A percentile compares a stretch with the other conserved stretches of the same genome.
Conservation (phyloP, 1,284 basidiomycete species). For the Meira miltonrushii region DNA sequence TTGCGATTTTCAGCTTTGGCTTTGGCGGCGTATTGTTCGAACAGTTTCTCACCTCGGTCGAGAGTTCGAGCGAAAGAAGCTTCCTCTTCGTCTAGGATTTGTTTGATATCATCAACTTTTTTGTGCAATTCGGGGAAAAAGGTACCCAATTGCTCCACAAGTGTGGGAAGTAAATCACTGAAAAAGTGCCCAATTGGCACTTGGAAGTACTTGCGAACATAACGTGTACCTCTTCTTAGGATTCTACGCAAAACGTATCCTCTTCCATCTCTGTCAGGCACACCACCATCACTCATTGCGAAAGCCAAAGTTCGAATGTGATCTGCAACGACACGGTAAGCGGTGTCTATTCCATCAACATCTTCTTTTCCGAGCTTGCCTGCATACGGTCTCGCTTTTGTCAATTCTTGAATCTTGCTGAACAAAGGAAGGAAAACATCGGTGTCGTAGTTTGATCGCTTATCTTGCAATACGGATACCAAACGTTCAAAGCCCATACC, state of each 20-base stretch:
- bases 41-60: constrained; percentile 92
- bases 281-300: constrained; percentile 90
- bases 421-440: constrained; percentile 92
- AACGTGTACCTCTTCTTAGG: constrained; percentile 82
- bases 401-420: constrained; percentile 77
- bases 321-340: constrained; percentile 93
- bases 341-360: constrained; percentile 88
- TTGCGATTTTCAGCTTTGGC: constrained; percentile 65
- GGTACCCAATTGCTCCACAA: constrained; percentile 80
- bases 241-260: constrained; percentile 93
- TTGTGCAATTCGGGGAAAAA: constrained; percentile 91
- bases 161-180: constrained; percentile 80
- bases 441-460: constrained; percentile 93
- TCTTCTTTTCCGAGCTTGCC: constrained; percentile 93
- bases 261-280: constrained; percentile 90
- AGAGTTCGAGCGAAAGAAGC: constrained; percentile 92
- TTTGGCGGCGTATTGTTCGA: constrained; percentile 78
- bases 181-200: constrained; percentile 94
- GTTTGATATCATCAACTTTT: constrained; percentile 78
- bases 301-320: constrained; percentile 93
- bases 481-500: constrained; percentile 98
- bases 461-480: constrained; percentile 87
- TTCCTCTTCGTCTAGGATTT: constrained; percentile 96
- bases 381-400: constrained; percentile 76
- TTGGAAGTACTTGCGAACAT: constrained; percentile 89